Conservation (phyloP, 1,284 basidiomycete genomes). For the Kwoniella shivajii region DNA sequence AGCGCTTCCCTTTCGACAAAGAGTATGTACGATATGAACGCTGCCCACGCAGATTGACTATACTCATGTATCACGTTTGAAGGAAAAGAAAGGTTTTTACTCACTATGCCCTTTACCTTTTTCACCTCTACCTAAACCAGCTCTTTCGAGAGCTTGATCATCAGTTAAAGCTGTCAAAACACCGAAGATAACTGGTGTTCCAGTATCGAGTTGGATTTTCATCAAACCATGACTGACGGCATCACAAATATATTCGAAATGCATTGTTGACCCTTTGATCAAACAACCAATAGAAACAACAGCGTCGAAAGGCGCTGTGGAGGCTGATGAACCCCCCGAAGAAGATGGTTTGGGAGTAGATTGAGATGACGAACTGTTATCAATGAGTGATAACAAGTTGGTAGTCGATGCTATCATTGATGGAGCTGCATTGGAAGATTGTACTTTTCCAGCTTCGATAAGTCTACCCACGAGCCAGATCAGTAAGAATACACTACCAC, state of each 20-base stretch:
- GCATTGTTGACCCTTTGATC: conserved; percentile 97
- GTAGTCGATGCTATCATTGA: conserved; percentile 47
- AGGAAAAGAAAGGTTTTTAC: conserved; percentile 17
- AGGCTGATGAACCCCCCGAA: conserved; percentile 51
- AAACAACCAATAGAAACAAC: conserved; percentile 96
- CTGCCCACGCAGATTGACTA: not conserved
- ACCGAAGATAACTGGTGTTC: conserved; percentile 95
- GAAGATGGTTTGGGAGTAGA: conserved; percentile 45
- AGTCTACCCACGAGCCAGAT: conserved; percentile 28
- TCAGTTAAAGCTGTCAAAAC: conserved; percentile 91
- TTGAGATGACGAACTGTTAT: conserved; percentile 55
- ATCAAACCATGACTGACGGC: conserved; percentile 89
- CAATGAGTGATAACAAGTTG: conserved; percentile 68
- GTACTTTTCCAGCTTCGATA: conserved; percentile 51
- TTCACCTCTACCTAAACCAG: conserved; percentile 64
- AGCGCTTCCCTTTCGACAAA: too few species aligned
- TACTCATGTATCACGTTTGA: not conserved
- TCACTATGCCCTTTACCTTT: conserved; percentile 54
- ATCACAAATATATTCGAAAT: conserved; percentile 98
- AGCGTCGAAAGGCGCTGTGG: conserved; percentile 80
- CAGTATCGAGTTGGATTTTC: conserved; percentile 88
- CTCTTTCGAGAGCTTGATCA: conserved; percentile 89
- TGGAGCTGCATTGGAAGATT: conserved; percentile 49
- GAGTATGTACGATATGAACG: not conserved
- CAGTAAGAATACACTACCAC: not conserved